A percentile compares a stretch with the other conserved stretches of the same genome.
phyloP scores from a whole-genome alignment of 345 rosid genomes.

The Laguncularia racemosa region DNA sequence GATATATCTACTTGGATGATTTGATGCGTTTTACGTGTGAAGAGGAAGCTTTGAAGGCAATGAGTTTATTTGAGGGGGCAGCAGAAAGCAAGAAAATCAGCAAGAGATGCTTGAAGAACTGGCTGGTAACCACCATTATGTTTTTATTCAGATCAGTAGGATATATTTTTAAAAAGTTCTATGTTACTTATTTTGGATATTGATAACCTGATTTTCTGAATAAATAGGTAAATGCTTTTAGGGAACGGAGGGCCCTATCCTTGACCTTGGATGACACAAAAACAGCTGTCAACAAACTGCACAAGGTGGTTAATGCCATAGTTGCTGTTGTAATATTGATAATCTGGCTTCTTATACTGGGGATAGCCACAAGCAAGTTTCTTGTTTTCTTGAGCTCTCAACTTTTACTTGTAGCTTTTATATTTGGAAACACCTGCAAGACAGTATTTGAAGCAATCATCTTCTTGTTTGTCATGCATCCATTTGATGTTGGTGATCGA shows the following conservation, averaged over 20 bases:
- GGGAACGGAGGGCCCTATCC: constrained; percentile 87
- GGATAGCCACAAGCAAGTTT: constrained; percentile 68
- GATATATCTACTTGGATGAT: constrained; percentile 65
- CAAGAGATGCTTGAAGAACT: constrained; percentile 68
- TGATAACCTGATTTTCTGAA: background rate
- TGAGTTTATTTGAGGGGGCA: constrained; percentile 45
- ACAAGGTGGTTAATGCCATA: constrained; percentile 41
- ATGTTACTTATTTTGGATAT: background rate
- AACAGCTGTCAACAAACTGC: constrained; percentile 90
- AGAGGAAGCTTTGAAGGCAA: constrained; percentile 62
- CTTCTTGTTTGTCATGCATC: constrained; percentile 82
- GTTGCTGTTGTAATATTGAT: constrained; percentile 47
- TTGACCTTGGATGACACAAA: constrained; percentile 83
- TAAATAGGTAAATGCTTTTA: constrained; percentile 70
- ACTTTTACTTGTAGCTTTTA: constrained; percentile 59
- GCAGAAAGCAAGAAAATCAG: constrained; percentile 49
- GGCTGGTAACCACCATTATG: constrained; percentile 48
- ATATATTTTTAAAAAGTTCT: background rate
- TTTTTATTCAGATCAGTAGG: background rate
- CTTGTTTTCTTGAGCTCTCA: constrained; percentile 81
- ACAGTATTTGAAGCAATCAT: constrained; percentile 71
- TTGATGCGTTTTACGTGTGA: constrained; percentile 59
- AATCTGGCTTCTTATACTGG: constrained; percentile 76
- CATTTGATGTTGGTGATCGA: constrained; percentile 89
- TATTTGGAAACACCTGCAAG: constrained; percentile 86